phyloP scores from a whole-genome alignment of 2,329 filamentous ascomycete species.

The Nannizziopsis arthrosporioides region DNA sequence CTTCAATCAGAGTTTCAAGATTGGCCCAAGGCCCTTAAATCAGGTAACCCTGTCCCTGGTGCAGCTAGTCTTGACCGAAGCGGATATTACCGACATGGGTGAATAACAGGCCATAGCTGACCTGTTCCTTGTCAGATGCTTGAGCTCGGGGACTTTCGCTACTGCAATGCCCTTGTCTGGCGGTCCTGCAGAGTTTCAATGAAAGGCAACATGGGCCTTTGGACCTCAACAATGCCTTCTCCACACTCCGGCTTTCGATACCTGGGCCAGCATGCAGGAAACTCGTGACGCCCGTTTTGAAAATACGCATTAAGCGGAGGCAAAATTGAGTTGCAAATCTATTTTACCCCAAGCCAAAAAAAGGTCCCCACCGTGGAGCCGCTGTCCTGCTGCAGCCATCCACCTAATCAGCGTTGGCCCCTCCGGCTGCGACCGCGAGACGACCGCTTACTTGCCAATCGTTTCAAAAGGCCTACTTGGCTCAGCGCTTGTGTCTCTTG shows the following conservation, averaged over 20 bases:
- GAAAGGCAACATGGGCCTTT: neutral
- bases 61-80: constrained; percentile 4
- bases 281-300: neutral
- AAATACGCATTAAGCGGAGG: neutral
- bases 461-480: neutral
- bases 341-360: neutral
- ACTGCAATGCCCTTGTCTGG: neutral
- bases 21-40: constrained; percentile 3
- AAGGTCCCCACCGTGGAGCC: constrained; percentile 6
- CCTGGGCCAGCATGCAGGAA: neutral
- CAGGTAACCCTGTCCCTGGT: constrained; percentile 7
- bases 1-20: constrained; percentile 5
- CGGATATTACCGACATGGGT: constrained; percentile 8
- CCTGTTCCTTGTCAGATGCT: constrained; percentile 3
- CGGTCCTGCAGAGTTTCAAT: neutral
- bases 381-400: constrained; percentile 6
- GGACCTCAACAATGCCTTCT: neutral
- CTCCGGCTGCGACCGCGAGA: constrained; percentile 7
- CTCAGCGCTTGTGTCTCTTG: constrained; percentile 6
- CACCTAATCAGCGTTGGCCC: constrained; percentile 6
- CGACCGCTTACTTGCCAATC: constrained; percentile 9
- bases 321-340: neutral
- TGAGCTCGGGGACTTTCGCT: constrained; percentile 3
- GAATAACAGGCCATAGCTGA: constrained; percentile 4
- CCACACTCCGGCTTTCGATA: neutral